These are phyloP conservation scores for Candolleomyces eurysporus DNA, from an alignment of 768 basidiomycete species.

Conservation along the genomic window DNA sequence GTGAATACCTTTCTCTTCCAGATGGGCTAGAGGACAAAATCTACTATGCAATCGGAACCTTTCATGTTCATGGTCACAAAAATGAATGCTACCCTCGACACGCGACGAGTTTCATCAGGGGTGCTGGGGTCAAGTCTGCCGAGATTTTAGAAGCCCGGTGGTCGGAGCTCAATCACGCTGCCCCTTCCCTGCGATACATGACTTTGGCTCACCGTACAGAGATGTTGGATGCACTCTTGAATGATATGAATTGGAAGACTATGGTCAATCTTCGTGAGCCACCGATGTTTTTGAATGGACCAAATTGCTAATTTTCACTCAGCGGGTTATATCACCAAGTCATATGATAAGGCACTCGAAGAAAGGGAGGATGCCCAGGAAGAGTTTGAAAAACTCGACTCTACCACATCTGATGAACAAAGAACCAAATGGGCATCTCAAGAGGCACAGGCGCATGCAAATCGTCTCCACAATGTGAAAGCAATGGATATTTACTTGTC, in stretches of 20 bases:
- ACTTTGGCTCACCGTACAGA: conserved; percentile 22
- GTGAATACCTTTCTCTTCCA: too few species aligned
- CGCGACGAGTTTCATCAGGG: conserved; percentile 23
- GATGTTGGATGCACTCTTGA: conserved; percentile 27
- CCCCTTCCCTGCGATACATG: conserved; percentile 19
- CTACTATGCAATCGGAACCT: conserved; percentile 21
- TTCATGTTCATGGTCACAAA: conserved; percentile 29
- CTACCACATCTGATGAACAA: too few species aligned
- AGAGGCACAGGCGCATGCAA: too few species aligned
- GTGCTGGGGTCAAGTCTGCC: conserved; percentile 25
- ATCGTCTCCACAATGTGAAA: too few species aligned
- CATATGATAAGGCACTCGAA: too few species aligned
- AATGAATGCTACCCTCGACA: conserved; percentile 21
- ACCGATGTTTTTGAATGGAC: conserved; percentile 3
- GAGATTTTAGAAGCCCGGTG: conserved; percentile 35
- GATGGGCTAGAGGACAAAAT: too few species aligned
- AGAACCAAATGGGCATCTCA: too few species aligned
- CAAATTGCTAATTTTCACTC: not conserved
- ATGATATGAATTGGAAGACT: conserved; percentile 33
- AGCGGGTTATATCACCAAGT: not conserved
- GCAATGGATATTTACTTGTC: too few species aligned
- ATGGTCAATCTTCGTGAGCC: conserved; percentile 4
- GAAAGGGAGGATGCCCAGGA: too few species aligned
- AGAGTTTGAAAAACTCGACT: too few species aligned
- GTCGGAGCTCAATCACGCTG: conserved; percentile 25